These are phyloP conservation scores for Rubroshorea leprosula DNA, from an alignment of 345 rosid species.

Conservation along the genomic window DNA sequence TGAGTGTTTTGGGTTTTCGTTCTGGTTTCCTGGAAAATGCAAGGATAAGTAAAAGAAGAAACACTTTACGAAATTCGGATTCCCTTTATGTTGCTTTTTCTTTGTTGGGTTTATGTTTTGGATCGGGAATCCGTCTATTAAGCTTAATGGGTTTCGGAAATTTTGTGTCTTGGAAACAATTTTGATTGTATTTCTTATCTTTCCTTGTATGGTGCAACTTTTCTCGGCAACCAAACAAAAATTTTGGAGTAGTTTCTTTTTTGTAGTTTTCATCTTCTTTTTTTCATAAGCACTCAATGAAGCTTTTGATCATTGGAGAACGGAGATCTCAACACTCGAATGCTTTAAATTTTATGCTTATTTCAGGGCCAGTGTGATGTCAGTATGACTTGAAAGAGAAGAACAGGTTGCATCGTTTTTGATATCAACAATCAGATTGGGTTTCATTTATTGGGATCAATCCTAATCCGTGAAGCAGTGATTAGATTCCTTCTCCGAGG, in stretches of 20 bases:
- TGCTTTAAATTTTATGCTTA: not conserved
- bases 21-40: slow-evolving; percentile 10
- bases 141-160: not conserved
- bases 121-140: not conserved
- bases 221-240: slow-evolving; percentile 9
- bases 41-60: not conserved
- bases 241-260: not conserved
- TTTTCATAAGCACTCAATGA: not conserved
- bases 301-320: not conserved
- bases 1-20: too few species aligned
- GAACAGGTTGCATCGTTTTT: slow-evolving; percentile 20
- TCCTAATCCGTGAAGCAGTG: slow-evolving; percentile 34
- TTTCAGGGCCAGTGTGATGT: slow-evolving; percentile 20
- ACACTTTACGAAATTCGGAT: not conserved
- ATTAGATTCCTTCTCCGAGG: slow-evolving; percentile 22
- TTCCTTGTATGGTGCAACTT: not conserved
- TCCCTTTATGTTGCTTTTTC: not conserved
- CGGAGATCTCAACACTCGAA: not conserved
- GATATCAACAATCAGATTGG: slow-evolving; percentile 14
- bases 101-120: not conserved
- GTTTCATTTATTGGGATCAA: slow-evolving; percentile 42
- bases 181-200: not conserved
- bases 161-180: not conserved
- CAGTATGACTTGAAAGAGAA: slow-evolving; percentile 9
- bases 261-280: not conserved